Evolutionary conservation across 2,329 filamentous ascomycete species (phyloP), one percentile per base, ranked within the genome.

Genomic region (Hypoxylon sp.): DNA sequence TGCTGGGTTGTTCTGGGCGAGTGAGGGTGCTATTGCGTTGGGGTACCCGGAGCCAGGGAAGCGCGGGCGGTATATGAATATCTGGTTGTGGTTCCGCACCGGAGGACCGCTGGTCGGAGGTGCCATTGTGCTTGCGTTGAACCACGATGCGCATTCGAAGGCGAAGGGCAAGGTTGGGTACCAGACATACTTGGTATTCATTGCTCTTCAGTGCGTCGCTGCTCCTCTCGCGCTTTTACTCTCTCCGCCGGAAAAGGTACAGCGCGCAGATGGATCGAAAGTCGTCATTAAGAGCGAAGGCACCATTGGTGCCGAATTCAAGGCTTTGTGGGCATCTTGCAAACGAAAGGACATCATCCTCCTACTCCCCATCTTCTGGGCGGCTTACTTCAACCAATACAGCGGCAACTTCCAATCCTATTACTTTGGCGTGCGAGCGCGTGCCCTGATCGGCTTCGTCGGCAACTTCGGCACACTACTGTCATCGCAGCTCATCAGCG

Each of bases 1-100:
- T 0, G 91, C 91, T 0, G 91, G 91, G 0, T 82, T 93, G 0
- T 93, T 94, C 78, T 94, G 92, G 92, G 90, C 89, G 82, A 89
- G 90, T 0, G 92, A 94, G 79, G 90, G 89, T 0, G 91, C 91
- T 0, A 90, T 94, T 56, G 91, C 90, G 0, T 84, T 94, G 5
- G 85, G 88, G 0, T 94, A 94, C 67, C 91, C 91, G 0, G 91
- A 93, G 74, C 90, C 90, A 0, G 88, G 87, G 70, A 91, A 92
- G 55, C 84, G 88, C 42, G 91, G 90, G 0, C 84, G 85, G 3
- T 88, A 89, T 14, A 80, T 94, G 1, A 91, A 90, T 0, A 89
- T 91, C 74, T 94, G 91, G 91, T 83, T 93, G 2, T 84, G 82
- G 81, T 86, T 85, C 68, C 80, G 85, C 6, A 85, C 81, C 0